Evolutionary conservation across 331 rosid species (phyloP), one percentile per base, ranked within the genome.

Genomic region (Rhamnella rubrinervis): DNA sequence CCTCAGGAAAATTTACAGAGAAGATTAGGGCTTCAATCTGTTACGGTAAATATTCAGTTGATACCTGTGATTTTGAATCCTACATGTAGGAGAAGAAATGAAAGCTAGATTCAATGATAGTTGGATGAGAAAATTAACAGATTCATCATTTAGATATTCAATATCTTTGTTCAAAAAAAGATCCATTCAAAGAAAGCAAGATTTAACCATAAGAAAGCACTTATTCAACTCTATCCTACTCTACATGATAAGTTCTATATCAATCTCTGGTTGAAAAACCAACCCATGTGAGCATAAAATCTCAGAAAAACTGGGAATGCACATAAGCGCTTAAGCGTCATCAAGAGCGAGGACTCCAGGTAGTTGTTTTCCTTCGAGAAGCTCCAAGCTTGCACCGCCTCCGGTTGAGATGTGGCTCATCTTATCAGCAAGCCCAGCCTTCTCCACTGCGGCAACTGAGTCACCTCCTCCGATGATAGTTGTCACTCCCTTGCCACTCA

Each of bases 321-420:
- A 61, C 67, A 41, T 46, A 59, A 12, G 53, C 35, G 72, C 64
- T 83, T 53, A 90, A 40, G 97, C 98, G 55, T 91, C 89, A 64
- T 88, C 80, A 21, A 91, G 97, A 53, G 97, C 98, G 57, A 87
- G 91, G 73, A 93, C 98, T 38, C 96, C 98, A 18, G 98, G 98
- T 76, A 93, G 98, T 58, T 73, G 52, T 77, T 93, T 93, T 41
- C 96, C 98, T 79, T 93, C 98, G 60, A 93, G 98, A 80, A 93
- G 97, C 96, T 90, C 98, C 55, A 93, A 90, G 87, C 98, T 87
- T 74, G 97, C 97, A 72, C 98, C 97, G 4, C 98, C 97, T 38
- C 98, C 98, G 0, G 97, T 91, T 2, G 97, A 90, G 79, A 93
- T 93, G 86, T 93, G 98, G 83, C 96, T 88, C 98, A 93, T 93